These are phyloP conservation scores for Starmerella apicola DNA, from an alignment of 805 yeast genomes.

Conservation along the genomic window DNA sequence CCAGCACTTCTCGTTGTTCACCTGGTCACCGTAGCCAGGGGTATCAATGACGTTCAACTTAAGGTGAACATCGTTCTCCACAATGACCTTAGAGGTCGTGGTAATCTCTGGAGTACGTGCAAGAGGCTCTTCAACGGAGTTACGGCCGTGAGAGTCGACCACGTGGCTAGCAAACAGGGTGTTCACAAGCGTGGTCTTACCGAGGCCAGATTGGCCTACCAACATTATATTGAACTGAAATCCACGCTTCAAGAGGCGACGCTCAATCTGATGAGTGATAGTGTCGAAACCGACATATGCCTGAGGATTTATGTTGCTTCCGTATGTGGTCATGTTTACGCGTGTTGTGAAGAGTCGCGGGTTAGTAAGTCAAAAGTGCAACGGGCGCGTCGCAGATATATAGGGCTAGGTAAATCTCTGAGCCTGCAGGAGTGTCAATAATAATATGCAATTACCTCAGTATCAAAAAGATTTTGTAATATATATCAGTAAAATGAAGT, in stretches of 20 bases:
- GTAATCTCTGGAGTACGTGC: conserved; percentile 77
- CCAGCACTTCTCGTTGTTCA: conserved; percentile 92
- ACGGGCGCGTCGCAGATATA: no score
- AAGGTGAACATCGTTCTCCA: conserved; percentile 79
- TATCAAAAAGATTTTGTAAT: no score
- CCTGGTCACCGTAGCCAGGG: conserved; percentile 96
- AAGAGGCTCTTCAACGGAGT: conserved; percentile 52
- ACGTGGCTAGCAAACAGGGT: conserved; percentile 78
- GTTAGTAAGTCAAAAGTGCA: neutral
- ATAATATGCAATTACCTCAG: no score
- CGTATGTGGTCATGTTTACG: conserved; percentile 7
- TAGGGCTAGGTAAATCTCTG: no score
- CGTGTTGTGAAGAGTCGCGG: neutral
- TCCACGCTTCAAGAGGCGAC: conserved; percentile 79
- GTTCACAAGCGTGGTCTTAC: conserved; percentile 84
- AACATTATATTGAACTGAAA: conserved; percentile 90
- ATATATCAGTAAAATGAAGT: no score
- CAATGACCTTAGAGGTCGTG: conserved; percentile 34
- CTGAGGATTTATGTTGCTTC: conserved; percentile 34
- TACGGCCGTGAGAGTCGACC: conserved; percentile 63
- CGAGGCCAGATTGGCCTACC: conserved; percentile 84
- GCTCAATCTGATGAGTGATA: conserved; percentile 89
- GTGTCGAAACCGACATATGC: conserved; percentile 94
- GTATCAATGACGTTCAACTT: conserved; percentile 86
- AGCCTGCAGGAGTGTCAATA: no score